phyloP scores from a whole-genome alignment of 768 basidiomycete species.

The Pleurotus tuoliensis region DNA sequence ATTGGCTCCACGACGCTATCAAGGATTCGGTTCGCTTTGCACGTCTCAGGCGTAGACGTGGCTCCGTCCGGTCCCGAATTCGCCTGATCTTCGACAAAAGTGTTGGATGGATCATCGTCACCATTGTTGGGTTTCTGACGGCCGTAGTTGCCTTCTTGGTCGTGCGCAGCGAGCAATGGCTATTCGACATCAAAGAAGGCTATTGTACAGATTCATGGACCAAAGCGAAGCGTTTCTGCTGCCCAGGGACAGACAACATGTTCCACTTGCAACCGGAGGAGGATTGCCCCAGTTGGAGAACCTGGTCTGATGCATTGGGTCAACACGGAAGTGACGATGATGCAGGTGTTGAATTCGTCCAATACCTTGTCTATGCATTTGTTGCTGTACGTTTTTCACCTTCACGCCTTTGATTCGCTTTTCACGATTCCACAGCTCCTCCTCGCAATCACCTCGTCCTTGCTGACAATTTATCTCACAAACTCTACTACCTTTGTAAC shows the following conservation, averaged over 20 bases:
- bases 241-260: conserved; percentile 36
- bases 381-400: conserved; percentile 66
- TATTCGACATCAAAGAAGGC: conserved; percentile 93
- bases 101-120: conserved; percentile 87
- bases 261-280: conserved; percentile 21
- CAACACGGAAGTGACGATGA: conserved; percentile 34
- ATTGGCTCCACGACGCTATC: conserved; percentile 96
- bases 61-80: conserved; percentile 64
- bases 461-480: conserved; percentile 85
- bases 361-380: conserved; percentile 65
- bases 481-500: conserved; percentile 86
- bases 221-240: conserved; percentile 81
- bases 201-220: conserved; percentile 71
- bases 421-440: conserved; percentile 43
- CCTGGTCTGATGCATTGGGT: conserved; percentile 65
- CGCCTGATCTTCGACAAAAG: conserved; percentile 68
- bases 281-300: conserved; percentile 64
- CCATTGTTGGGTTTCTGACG: conserved; percentile 81
- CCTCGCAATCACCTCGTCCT: conserved; percentile 67
- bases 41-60: conserved; percentile 56
- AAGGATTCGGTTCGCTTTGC: conserved; percentile 86
- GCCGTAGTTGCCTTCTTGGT: conserved; percentile 86
- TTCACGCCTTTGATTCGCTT: background rate
- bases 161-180: conserved; percentile 78
- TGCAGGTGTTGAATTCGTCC: conserved; percentile 29